These are phyloP conservation scores for Jatropha curcas DNA, from an alignment of 345 rosid species.

Conservation along the genomic window DNA sequence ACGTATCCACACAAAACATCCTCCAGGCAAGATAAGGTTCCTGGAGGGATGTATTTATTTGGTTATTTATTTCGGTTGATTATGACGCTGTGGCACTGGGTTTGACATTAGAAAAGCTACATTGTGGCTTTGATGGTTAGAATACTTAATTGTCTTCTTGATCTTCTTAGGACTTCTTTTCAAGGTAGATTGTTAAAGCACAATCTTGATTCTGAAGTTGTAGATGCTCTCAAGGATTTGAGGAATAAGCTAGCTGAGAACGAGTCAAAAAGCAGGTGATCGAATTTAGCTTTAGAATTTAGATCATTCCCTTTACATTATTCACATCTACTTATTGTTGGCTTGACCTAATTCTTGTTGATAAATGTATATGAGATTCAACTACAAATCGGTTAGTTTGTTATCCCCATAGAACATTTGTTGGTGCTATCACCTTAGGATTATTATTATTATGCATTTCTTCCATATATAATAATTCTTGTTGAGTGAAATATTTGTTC, in stretches of 20 bases:
- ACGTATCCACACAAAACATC: not conserved
- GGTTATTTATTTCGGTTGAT: no score
- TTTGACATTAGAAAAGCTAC: no score
- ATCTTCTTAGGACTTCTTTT: constrained; percentile 61
- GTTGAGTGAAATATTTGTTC: no score
- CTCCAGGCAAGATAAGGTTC: not conserved
- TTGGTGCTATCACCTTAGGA: no score
- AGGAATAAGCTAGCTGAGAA: constrained; percentile 63
- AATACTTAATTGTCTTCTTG: constrained; percentile 1
- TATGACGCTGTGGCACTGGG: not conserved
- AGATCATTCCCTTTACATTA: not conserved
- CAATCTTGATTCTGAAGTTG: constrained; percentile 86
- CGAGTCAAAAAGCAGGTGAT: constrained; percentile 43
- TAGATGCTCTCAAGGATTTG: constrained; percentile 80
- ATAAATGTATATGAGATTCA: not conserved
- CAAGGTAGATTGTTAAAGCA: constrained; percentile 82
- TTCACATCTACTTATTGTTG: no score
- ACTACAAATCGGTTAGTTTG: not conserved
- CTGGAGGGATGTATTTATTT: no score
- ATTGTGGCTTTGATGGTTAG: not conserved
- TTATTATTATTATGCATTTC: no score
- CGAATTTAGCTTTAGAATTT: constrained; percentile 1
- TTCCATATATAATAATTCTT: no score
- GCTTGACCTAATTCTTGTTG: not conserved
- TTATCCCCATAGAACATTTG: not conserved